Percentiles rank a stretch among this genome's conserved stretches.
Evolutionary conservation across 371 early-diverging fungal genomes (phyloP).

Genomic region (Neoconidiobolus thromboides): DNA sequence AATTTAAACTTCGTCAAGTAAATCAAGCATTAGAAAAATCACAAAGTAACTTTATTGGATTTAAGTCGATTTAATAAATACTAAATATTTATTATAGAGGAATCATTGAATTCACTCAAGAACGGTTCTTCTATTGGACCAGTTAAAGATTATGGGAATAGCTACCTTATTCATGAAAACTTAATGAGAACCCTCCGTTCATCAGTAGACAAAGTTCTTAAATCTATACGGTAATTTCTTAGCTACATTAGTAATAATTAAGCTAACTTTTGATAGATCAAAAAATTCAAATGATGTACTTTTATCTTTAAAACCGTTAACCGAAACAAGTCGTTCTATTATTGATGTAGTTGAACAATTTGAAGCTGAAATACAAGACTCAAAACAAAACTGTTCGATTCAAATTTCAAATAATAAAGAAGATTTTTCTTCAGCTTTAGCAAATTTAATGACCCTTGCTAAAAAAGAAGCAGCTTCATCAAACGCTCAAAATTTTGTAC

Average conservation of each 20-base stretch:
- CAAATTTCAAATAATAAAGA: not conserved
- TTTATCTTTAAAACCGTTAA: not conserved
- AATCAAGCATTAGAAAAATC: slow-evolving; percentile 3
- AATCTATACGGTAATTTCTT: not conserved
- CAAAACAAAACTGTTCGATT: not conserved
- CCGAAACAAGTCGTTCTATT: not conserved
- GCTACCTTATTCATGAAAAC: not conserved
- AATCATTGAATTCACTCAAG: not conserved
- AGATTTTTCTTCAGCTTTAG: not conserved
- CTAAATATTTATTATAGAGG: not conserved
- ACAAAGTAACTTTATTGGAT: not conserved
- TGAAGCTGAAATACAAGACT: not conserved
- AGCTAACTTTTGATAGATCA: not conserved
- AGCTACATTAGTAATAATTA: not conserved
- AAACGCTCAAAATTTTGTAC: not conserved
- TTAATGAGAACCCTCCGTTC: not conserved
- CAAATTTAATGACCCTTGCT: not conserved
- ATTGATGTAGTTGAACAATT: not conserved
- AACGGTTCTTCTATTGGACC: not conserved
- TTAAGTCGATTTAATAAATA: not conserved
- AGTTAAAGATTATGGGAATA: not conserved
- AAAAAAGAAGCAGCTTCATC: not conserved
- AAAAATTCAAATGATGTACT: not conserved
- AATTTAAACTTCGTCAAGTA: not conserved
- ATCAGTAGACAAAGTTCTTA: not conserved